These are phyloP conservation scores for Fusarium sp. DNA, from an alignment of 2,329 filamentous ascomycete genomes.

Conservation along the genomic window DNA sequence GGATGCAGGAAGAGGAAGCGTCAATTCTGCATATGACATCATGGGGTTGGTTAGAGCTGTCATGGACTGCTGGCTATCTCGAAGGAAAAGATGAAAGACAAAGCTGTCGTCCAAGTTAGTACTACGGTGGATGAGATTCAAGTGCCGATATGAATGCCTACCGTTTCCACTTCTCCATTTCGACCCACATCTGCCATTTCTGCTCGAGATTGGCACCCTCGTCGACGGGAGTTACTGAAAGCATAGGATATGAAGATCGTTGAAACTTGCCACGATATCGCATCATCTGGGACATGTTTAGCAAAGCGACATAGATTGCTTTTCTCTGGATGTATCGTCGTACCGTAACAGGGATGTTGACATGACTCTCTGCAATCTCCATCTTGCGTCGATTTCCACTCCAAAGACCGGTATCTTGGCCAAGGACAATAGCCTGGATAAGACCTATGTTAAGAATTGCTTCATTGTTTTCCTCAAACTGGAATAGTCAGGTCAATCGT, in stretches of 20 bases:
- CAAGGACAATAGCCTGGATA: constrained; percentile 61
- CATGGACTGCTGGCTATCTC: constrained; percentile 76
- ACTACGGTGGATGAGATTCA: background rate
- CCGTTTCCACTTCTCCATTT: constrained; percentile 74
- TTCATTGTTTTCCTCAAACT: constrained; percentile 63
- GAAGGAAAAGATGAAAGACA: constrained; percentile 71
- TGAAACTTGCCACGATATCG: constrained; percentile 69
- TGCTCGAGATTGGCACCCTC: constrained; percentile 66
- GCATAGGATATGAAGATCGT: constrained; percentile 62
- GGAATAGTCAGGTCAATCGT: background rate
- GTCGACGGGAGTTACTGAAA: constrained; percentile 64
- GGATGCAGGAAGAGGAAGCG: constrained; percentile 71
- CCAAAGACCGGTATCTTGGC: constrained; percentile 64
- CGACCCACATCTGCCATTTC: constrained; percentile 75
- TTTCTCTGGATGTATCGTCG: constrained; percentile 17
- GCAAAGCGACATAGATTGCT: background rate
- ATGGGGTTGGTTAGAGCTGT: constrained; percentile 71
- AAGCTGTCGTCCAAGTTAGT: constrained; percentile 56
- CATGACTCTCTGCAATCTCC: constrained; percentile 65
- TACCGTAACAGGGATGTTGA: constrained; percentile 59
- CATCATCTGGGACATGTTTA: constrained; percentile 58
- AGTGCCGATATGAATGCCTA: constrained; percentile 35
- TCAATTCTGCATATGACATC: constrained; percentile 76
- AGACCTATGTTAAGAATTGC: constrained; percentile 59
- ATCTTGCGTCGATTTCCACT: constrained; percentile 66